phyloP scores from a whole-genome alignment of 2,329 filamentous ascomycete species.

The Didymella pinodella region DNA sequence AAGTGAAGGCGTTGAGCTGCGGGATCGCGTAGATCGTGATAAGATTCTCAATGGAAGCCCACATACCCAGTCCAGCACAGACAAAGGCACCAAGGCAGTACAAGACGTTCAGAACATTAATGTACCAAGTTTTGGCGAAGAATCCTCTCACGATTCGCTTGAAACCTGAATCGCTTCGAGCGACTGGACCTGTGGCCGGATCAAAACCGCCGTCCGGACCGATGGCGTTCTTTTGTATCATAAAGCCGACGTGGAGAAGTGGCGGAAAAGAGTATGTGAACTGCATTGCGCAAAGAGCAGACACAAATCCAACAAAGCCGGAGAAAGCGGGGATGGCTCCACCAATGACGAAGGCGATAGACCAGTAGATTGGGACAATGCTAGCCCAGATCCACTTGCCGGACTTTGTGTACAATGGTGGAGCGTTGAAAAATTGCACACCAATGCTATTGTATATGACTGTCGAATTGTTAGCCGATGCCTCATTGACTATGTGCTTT shows the following conservation, averaged over 20 bases:
- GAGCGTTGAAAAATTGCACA: slow-evolving; percentile 2
- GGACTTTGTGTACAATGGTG: slow-evolving; percentile 3
- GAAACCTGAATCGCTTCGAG: not conserved
- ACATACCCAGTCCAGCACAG: slow-evolving; percentile 7
- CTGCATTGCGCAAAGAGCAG: slow-evolving; percentile 11
- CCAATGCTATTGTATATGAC: slow-evolving; percentile 7
- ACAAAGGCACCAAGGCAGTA: slow-evolving; percentile 5
- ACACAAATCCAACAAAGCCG: slow-evolving; percentile 4
- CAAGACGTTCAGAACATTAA: slow-evolving; percentile 3
- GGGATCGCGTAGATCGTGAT: slow-evolving; percentile 59
- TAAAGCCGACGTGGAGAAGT: slow-evolving; percentile 2
- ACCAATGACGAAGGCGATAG: slow-evolving; percentile 2
- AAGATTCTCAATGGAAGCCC: slow-evolving; percentile 37
- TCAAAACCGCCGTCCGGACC: slow-evolving; percentile 1
- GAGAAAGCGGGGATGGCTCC: slow-evolving; percentile 5
- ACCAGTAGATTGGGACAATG: slow-evolving; percentile 5
- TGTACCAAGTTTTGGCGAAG: slow-evolving; percentile 4
- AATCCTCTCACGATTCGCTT: slow-evolving; percentile 2
- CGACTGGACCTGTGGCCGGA: not conserved
- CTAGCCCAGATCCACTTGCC: slow-evolving; percentile 4
- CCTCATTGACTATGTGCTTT: no score
- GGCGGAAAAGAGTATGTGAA: slow-evolving; percentile 9
- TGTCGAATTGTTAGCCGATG: not conserved
- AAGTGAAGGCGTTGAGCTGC: slow-evolving; percentile 53
- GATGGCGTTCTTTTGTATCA: slow-evolving; percentile 7